Base-by-base conservation (phyloP, 1,284 basidiomycete genomes). In the Somion occarium region DNA sequence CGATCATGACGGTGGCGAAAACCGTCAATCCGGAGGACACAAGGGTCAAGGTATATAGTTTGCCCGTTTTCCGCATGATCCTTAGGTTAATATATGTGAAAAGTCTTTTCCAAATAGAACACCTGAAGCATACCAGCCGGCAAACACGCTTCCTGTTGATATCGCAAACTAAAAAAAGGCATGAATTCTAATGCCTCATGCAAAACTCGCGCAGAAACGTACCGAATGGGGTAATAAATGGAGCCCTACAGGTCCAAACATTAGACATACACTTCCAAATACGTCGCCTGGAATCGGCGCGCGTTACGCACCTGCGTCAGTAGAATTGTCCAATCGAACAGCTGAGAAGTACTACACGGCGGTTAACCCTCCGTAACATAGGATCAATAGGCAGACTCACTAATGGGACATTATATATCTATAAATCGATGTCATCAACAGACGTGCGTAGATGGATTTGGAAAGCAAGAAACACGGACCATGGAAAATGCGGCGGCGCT, bases 161-260 rank as follows among this genome's bases (percentile, higher is more conserved):
- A 93, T 79, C 46, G 87, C 83, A 55, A 90, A 67, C 79, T 91
- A 64, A 46, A 42, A 53, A 54, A 58, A 37, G 25, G 43, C 43
- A 51, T 58, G 49, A 50, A 51, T 50, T 34, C 30, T 15, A 34
- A 7, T 46, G 42, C 53, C 50, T 41, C 58, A 48, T 58, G 52
- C 48, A 48, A 44, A 43, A 22, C 44, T 38, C 9, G 19, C 49
- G 50, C 46, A 45, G 30, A 49, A 30, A 62, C 82, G 66, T 67
- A 93, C 82, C 46, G 91, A 91, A 72, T 93, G 91, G 24, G 93
- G 93, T 44, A 97, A 76, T 30, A 97, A 69, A 71, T 93, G 93
- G 18, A 88, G 70, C 15, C 91, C 80, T 78, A 44, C 53, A 41
- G 22, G 53, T 48, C 22, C 18, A 50, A 11, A 26, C 12, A 53